Percentiles rank a stretch among this genome's conserved stretches.
Conservation (phyloP, 139 green algal genomes). For the Micractinium conductrix region DNA sequence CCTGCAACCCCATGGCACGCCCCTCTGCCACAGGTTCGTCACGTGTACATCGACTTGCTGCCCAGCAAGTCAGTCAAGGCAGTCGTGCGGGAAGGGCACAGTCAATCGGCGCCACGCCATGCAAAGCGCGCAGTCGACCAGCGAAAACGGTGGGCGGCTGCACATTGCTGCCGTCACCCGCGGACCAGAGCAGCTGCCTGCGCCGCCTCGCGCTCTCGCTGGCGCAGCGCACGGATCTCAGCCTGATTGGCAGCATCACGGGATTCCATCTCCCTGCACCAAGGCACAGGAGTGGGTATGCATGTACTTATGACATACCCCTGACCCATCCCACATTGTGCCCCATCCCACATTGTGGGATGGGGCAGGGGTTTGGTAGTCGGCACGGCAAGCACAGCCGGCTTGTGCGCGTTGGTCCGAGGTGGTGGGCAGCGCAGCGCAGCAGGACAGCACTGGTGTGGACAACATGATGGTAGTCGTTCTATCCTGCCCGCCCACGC, state of each 20-base stretch:
- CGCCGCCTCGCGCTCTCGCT: not conserved
- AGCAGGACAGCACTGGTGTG: too few species aligned
- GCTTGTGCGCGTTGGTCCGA: too few species aligned
- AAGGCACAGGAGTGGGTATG: not conserved
- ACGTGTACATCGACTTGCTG: too few species aligned
- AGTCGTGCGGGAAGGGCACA: too few species aligned
- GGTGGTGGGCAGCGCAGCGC: not conserved
- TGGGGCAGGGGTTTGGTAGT: not conserved
- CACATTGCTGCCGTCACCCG: not conserved
- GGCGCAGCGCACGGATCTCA: not conserved
- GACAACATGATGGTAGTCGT: too few species aligned
- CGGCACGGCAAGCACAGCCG: not conserved
- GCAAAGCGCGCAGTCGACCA: too few species aligned
- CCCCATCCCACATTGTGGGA: not conserved
- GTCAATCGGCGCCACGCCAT: too few species aligned
- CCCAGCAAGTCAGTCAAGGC: too few species aligned
- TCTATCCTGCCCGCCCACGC: not conserved
- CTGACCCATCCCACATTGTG: not conserved
- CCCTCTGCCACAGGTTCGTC: too few species aligned
- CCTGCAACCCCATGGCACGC: too few species aligned
- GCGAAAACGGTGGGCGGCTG: not conserved
- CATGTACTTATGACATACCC: not conserved
- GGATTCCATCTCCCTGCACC: slow-evolving; percentile 27
- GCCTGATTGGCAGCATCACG: not conserved
- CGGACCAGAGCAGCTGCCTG: not conserved